A percentile compares a stretch with the other conserved stretches of the same genome.
Evolutionary conservation across 1,284 basidiomycete species (phyloP).

Genomic region (Hypsizygus ulmarius): DNA sequence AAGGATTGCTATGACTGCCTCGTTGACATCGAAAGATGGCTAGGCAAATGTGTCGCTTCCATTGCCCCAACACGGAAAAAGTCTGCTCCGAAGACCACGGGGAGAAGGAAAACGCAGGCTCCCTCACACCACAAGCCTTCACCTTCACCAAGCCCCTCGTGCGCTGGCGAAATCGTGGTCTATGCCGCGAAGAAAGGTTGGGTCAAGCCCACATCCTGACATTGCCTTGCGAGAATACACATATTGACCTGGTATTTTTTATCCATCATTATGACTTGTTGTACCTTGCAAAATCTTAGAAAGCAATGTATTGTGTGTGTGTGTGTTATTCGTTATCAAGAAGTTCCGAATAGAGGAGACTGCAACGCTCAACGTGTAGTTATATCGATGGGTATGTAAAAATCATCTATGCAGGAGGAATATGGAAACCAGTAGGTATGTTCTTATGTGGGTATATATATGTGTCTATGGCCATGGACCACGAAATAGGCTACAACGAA

Average conservation of each 20-base stretch:
- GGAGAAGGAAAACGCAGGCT: slow-evolving; percentile 39
- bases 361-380: too few species aligned
- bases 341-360: too few species aligned
- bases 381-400: too few species aligned
- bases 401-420: too few species aligned
- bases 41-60: slow-evolving; percentile 40
- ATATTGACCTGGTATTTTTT: neutral
- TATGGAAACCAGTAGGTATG: too few species aligned
- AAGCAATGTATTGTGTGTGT: too few species aligned
- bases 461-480: too few species aligned
- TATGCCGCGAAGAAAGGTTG: slow-evolving; percentile 55
- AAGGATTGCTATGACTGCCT: slow-evolving; percentile 60
- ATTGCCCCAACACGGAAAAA: slow-evolving; percentile 26
- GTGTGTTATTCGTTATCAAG: too few species aligned
- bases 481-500: too few species aligned
- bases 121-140: slow-evolving; percentile 15
- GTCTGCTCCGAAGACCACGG: slow-evolving; percentile 31
- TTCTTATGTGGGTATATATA: too few species aligned
- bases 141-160: slow-evolving; percentile 33
- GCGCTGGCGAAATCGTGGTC: slow-evolving; percentile 52
- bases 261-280: neutral
- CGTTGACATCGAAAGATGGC: slow-evolving; percentile 52
- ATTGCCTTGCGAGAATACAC: neutral
- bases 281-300: neutral
- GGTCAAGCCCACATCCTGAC: slow-evolving; percentile 33